These are phyloP conservation scores for Rubus idaeus DNA, from an alignment of 306 rosid species.

Conservation along the genomic window DNA sequence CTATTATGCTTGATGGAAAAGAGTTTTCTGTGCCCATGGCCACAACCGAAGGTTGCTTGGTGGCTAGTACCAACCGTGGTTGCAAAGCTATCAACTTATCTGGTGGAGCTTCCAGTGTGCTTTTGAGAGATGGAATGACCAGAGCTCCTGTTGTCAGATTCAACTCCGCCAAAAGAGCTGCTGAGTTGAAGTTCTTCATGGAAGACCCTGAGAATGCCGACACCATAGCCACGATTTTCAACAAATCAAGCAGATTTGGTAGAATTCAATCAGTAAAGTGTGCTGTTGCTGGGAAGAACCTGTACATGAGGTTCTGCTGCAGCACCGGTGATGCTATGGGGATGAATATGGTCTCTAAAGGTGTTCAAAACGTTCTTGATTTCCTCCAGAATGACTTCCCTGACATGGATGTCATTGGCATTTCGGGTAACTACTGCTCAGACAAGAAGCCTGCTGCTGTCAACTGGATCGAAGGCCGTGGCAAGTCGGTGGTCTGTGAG, in stretches of 20 bases:
- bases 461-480: conserved; percentile 96
- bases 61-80: conserved; percentile 89
- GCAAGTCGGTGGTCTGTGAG: conserved; percentile 87
- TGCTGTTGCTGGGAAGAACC: conserved; percentile 71
- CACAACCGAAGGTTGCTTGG: conserved; percentile 83
- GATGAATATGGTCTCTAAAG: conserved; percentile 97
- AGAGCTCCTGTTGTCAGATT: conserved; percentile 90
- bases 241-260: conserved; percentile 82
- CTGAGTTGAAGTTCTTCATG: conserved; percentile 65
- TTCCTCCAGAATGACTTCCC: conserved; percentile 67
- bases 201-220: conserved; percentile 69
- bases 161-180: conserved; percentile 61
- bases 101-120: conserved; percentile 68
- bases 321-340: conserved; percentile 97
- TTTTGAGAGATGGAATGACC: conserved; percentile 80
- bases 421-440: conserved; percentile 86
- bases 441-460: conserved; percentile 93
- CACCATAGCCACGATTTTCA: conserved; percentile 58
- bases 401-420: conserved; percentile 92
- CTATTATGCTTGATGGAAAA: conserved; percentile 61
- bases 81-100: conserved; percentile 76
- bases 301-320: conserved; percentile 72
- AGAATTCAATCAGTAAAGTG: conserved; percentile 59
- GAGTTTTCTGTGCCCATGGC: conserved; percentile 89
- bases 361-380: conserved; percentile 76